Evolutionary conservation across 129 eudicot genomes (phyloP), one percentile per base, ranked within the genome.

Genomic region (Tagetes erecta): DNA sequence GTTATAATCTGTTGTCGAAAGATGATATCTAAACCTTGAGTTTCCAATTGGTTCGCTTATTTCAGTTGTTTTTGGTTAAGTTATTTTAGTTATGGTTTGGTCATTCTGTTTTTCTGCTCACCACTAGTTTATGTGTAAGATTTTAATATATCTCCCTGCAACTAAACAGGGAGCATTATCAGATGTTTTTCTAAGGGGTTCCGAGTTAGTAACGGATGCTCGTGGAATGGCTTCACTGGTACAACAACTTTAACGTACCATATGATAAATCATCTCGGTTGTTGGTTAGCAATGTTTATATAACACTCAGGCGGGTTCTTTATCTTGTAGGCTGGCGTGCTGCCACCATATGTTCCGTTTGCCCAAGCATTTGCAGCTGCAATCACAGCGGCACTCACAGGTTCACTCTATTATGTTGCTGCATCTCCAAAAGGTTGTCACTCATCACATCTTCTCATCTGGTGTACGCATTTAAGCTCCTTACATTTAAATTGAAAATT

Each of bases 291-390:
- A 2, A 20, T 20, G 27, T 20, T 14, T 44, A 8, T 47, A 33
- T 44, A 6, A 3, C 30, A 5, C 66, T 2, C 40, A 31, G 52
- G 14, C 40, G 42, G 52, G 14, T 30, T 14, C 34, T 68, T 13
- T 20, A 4, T 27, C 50, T 44, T 75, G 47, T 78, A 94, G 97
- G 80, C 96, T 0, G 98, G 98, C 31, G 82, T 94, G 77, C 84
- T 94, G 82, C 98, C 98, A 60, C 98, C 96, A 30, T 88, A 86
- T 51, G 98, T 94, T 45, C 98, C 98, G 8, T 94, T 94, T 69
- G 98, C 98, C 41, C 96, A 94, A 68, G 98, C 96, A 27, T 94
- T 94, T 88, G 98, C 98, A 35, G 98, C 97, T 1, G 98, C 88
- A n/a, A 83, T 88, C 69, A 94, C 97, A 65, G 97, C 98, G 72